A percentile compares a stretch with the other conserved stretches of the same genome.
phyloP scores from a whole-genome alignment of 331 rosid genomes.

The Dryas integrifolia region DNA sequence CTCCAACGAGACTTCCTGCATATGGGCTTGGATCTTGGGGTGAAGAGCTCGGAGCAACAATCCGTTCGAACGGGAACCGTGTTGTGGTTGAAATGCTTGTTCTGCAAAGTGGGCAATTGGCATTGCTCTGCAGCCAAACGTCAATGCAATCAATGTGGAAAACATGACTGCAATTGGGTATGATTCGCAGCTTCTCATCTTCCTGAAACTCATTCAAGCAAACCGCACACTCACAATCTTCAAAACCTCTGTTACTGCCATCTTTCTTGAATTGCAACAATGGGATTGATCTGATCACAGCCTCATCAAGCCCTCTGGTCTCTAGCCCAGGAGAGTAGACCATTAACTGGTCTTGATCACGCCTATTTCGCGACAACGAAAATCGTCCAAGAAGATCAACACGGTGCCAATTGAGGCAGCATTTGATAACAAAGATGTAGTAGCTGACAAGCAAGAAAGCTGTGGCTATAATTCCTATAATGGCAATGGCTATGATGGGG shows the following conservation, averaged over 20 bases:
- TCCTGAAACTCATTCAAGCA: slow-evolving; percentile 77
- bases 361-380: slow-evolving; percentile 44
- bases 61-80: slow-evolving; percentile 40
- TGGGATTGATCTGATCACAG: slow-evolving; percentile 74
- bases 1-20: slow-evolving; percentile 25
- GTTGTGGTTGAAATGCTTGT: slow-evolving; percentile 55
- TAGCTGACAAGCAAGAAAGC: slow-evolving; percentile 82
- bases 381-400: slow-evolving; percentile 69
- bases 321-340: slow-evolving; percentile 34
- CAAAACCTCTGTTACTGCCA: slow-evolving; percentile 11
- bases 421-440: slow-evolving; percentile 90
- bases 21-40: slow-evolving; percentile 37
- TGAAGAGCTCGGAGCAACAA: slow-evolving; percentile 38
- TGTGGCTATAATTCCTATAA: slow-evolving; percentile 89
- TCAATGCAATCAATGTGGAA: slow-evolving; percentile 94
- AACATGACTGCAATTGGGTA: slow-evolving; percentile 74
- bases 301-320: slow-evolving; percentile 63
- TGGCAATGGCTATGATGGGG: slow-evolving; percentile 83
- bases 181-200: slow-evolving; percentile 66
- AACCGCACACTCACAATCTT: slow-evolving; percentile 66
- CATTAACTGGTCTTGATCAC: slow-evolving; percentile 35
- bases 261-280: slow-evolving; percentile 53
- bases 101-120: slow-evolving; percentile 92
- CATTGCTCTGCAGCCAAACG: slow-evolving; percentile 81
- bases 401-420: slow-evolving; percentile 95